These are phyloP conservation scores for Tylopilus subfusipes DNA, from an alignment of 768 basidiomycete genomes.

Conservation along the genomic window DNA sequence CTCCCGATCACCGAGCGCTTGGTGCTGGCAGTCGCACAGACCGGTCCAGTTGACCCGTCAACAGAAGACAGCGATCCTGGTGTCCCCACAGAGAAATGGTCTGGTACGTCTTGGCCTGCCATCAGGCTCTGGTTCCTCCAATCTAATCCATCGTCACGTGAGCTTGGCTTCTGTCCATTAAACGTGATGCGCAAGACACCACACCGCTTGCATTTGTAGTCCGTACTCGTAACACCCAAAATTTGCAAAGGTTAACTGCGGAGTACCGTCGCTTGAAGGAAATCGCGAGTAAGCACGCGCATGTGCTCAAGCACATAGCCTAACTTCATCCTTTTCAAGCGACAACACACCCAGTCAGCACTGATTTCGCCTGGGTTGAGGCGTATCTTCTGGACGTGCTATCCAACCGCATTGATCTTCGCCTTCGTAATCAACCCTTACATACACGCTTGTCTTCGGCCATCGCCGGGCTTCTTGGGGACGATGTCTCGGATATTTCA, in stretches of 20 bases:
- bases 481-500: conserved; percentile 57
- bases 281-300: conserved; percentile 47
- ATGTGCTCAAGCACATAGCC: background rate
- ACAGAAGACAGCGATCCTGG: conserved; percentile 20
- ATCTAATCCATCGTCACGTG: conserved; percentile 1
- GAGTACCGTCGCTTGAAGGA: conserved; percentile 60
- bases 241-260: conserved; percentile 43
- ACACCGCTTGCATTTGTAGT: conserved; percentile 45
- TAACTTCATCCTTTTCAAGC: conserved; percentile 10
- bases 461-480: conserved; percentile 57
- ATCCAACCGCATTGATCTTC: conserved; percentile 43
- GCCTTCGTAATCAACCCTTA: conserved; percentile 45
- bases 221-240: conserved; percentile 39
- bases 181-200: conserved; percentile 37
- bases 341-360: background rate
- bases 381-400: conserved; percentile 7
- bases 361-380: conserved; percentile 21
- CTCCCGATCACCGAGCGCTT: conserved; percentile 57
- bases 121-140: background rate
- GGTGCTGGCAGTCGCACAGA: conserved; percentile 55
- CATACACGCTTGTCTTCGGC: conserved; percentile 55
- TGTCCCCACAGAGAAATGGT: conserved; percentile 33
- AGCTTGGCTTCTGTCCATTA: conserved; percentile 58
- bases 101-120: conserved; percentile 34
- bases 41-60: conserved; percentile 38